Conservation (phyloP, 257 asterid genomes). For the Anisodus acutangulus region DNA sequence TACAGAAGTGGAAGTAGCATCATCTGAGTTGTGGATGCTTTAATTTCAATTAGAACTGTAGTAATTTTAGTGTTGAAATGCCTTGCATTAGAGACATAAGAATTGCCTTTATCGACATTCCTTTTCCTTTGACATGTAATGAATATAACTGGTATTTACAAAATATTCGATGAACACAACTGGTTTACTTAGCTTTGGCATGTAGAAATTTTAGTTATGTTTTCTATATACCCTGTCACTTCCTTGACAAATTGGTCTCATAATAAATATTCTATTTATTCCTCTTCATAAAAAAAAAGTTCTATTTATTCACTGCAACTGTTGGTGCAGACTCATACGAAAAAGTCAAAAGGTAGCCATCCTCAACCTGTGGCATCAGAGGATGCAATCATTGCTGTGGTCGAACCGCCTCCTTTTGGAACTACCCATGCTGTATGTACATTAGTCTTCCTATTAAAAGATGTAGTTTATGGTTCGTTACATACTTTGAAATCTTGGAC, state of each 20-base stretch:
- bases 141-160: neutral
- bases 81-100: neutral
- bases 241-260: neutral
- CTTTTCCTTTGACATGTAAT: neutral
- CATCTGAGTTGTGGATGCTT: neutral
- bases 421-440: slow-evolving; percentile 72
- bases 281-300: too few relatives aligned
- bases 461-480: slow-evolving; percentile 6
- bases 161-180: neutral
- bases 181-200: slow-evolving; percentile 16
- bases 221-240: neutral
- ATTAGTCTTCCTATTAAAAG: slow-evolving; percentile 3
- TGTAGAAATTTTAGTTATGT: neutral
- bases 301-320: slow-evolving; percentile 33
- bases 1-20: neutral
- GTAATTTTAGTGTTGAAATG: neutral
- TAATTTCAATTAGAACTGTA: neutral
- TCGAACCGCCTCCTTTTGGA: slow-evolving; percentile 79
- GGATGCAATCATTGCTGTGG: slow-evolving; percentile 54
- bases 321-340: slow-evolving; percentile 73
- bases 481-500: neutral
- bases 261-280: too few relatives aligned
- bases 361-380: slow-evolving; percentile 45
- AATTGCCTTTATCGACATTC: neutral
- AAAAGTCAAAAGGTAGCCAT: slow-evolving; percentile 54